Base-by-base conservation (phyloP, 2,329 filamentous ascomycete species). In the Fusarium sp. region DNA sequence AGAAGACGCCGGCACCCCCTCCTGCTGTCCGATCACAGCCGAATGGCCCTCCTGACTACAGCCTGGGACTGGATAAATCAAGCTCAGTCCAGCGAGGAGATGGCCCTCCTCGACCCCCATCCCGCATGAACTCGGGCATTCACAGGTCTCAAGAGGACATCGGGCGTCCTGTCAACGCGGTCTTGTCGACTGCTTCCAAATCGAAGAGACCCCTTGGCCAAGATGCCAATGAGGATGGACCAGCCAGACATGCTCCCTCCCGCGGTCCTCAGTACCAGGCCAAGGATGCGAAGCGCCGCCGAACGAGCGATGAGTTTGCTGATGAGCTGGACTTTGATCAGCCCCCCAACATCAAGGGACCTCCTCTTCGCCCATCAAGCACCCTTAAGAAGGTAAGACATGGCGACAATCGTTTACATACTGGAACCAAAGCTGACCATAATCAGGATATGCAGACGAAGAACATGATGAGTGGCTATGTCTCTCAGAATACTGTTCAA, bases 351-450 rank as follows among this genome's bases (percentile, higher is more conserved):
- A 87, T 95, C 76, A 96, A 95, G 85, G 93, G 92, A 16, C 94
- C 94, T 61, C 94, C 95, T 7, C 94, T 97, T 75, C 91, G 95
- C 67, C 94, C 95, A 70, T 97, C 94, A 2, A 92, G 88, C 57
- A 87, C 85, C 38, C 84, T 87, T 77, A 90, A 90, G 81, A 95
- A 94, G 89, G 92, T 94, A 84, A 83, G 85, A 64, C 22, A 59
- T 40, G 20, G 31, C 17, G n/a, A 14, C 20, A n/a, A n/a, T 8
- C 20, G 14, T 14, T 51, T 11, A 14, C 29, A 2, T 22, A 5
- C 20, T 7, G 2, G 40, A 42, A 31, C 31, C 36, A 42, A 76
- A 71, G 63, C 83, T 88, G 80, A 87, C 76, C 33, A 64, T 46
- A 55, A 62, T 31, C 80, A 93, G 89, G 91, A 93, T 27, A 77